phyloP scores from a whole-genome alignment of 345 rosid species.

The Gossypioides kirkii region DNA sequence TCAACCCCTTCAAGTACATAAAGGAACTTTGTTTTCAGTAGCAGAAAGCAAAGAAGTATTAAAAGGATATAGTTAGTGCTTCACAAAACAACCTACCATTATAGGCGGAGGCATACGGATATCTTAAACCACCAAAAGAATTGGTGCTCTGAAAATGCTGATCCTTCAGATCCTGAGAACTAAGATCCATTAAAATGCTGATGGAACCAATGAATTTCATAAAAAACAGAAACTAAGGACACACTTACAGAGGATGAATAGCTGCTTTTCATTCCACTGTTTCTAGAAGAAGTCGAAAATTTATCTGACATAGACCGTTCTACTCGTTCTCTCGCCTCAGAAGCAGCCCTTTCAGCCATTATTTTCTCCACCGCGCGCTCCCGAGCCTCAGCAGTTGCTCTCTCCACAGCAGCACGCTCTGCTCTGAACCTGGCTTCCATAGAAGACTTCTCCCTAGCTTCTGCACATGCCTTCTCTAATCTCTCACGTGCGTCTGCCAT shows the following conservation, averaged over 20 bases:
- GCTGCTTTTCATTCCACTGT: constrained; percentile 38
- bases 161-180: constrained; percentile 47
- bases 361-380: constrained; percentile 66
- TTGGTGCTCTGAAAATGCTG: constrained; percentile 42
- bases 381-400: constrained; percentile 91
- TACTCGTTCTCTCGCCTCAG: constrained; percentile 60
- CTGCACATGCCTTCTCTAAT: constrained; percentile 89
- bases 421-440: constrained; percentile 65
- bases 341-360: constrained; percentile 62
- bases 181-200: constrained; percentile 12
- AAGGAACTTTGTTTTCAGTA: constrained; percentile 10
- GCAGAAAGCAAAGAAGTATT: background rate
- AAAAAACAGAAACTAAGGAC: constrained; percentile 2
- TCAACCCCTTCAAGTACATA: constrained; percentile 47
- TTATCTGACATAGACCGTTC: constrained; percentile 64
- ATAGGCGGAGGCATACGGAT: constrained; percentile 39
- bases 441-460: constrained; percentile 71
- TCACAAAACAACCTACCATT: constrained; percentile 34
- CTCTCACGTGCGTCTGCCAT: constrained; percentile 87
- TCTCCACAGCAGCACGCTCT: constrained; percentile 90
- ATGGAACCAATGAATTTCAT: background rate
- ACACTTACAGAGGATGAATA: constrained; percentile 42
- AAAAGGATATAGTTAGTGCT: background rate
- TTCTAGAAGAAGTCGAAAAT: constrained; percentile 50
- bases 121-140: constrained; percentile 45